Base-by-base conservation (phyloP, 352 stramenopile genomes). In the Globisporangium carolinianum region DNA sequence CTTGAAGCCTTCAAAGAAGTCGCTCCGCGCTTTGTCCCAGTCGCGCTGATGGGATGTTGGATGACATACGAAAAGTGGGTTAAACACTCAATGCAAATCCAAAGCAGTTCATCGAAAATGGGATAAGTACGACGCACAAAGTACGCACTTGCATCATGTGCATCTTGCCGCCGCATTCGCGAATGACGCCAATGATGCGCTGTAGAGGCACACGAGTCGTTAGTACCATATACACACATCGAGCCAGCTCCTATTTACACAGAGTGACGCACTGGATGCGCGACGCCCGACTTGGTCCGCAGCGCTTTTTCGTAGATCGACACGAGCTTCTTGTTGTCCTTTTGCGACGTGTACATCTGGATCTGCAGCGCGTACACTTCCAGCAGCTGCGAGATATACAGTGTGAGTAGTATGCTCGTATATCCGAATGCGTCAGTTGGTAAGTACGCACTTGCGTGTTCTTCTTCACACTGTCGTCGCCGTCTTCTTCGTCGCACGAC, bases 1-100 rank as follows among this genome's bases (percentile, higher is more conserved):
- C 67, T 98, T 98, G 70, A 98, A 98, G 9, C 89, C 92, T 53
- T 97, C 89, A 60, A 98, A 98, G 53, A 98, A 98, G 32, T 96
- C 91, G 53, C 91, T 96, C 0, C 82, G 86, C 0, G 91, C 94
- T 47, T 94, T 91, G 57, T 98, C 86, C 78, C 95, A 98, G 55
- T 97, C 89, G 6, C 88, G 78, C 67, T 95, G 49, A 7, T 38
- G 11, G 41, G 32, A 17, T 6, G 15, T 6, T 50, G 5, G 42
- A 9, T 17, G 24, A 9, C 7, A 32, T 32, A 32, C 24, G 24
- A 32, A 32, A 32, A 32, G 24, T 32, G 24, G 24, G 24, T 32
- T 32, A 32, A 32, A 32, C 3, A 3, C 2, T 2, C 24, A 32
- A 32, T 32, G 3, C 24, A 32, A 32, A 32, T n/a, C 24, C 24